Conservation (phyloP, 768 basidiomycete genomes). For the Cantharellus cinnabarinus region DNA sequence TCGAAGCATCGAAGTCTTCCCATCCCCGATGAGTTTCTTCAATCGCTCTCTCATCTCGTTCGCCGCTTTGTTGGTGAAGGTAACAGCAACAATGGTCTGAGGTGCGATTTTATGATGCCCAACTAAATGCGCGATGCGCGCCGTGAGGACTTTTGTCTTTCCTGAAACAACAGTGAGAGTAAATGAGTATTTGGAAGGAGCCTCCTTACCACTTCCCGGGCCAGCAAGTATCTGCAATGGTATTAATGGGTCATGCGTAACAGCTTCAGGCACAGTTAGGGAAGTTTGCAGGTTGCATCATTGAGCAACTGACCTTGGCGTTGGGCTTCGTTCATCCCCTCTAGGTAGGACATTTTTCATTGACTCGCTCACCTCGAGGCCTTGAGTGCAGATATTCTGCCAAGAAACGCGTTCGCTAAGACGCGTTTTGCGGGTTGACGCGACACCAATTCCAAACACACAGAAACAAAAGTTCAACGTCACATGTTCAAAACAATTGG, state of each 20-base stretch:
- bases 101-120: slow-evolving; percentile 30
- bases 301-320: slow-evolving; percentile 2
- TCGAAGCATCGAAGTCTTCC: slow-evolving; percentile 29
- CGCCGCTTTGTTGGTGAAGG: slow-evolving; percentile 80
- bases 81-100: slow-evolving; percentile 53
- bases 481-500: not conserved
- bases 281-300: not conserved
- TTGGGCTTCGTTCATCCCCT: slow-evolving; percentile 8
- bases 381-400: not conserved
- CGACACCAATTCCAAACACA: too few species aligned
- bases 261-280: slow-evolving; percentile 26
- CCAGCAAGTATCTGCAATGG: slow-evolving; percentile 71
- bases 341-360: slow-evolving; percentile 3
- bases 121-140: slow-evolving; percentile 48
- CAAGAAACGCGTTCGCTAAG: too few species aligned
- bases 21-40: slow-evolving; percentile 41
- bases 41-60: slow-evolving; percentile 68
- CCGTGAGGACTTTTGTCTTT: slow-evolving; percentile 35
- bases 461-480: too few species aligned
- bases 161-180: slow-evolving; percentile 5
- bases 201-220: slow-evolving; percentile 36
- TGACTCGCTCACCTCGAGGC: not conserved
- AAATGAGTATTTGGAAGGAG: not conserved
- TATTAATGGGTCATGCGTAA: slow-evolving; percentile 35
- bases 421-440: too few species aligned